Conservation (phyloP, 2,329 filamentous ascomycete species). For the Nothophaeocryptopus gaeumannii region DNA sequence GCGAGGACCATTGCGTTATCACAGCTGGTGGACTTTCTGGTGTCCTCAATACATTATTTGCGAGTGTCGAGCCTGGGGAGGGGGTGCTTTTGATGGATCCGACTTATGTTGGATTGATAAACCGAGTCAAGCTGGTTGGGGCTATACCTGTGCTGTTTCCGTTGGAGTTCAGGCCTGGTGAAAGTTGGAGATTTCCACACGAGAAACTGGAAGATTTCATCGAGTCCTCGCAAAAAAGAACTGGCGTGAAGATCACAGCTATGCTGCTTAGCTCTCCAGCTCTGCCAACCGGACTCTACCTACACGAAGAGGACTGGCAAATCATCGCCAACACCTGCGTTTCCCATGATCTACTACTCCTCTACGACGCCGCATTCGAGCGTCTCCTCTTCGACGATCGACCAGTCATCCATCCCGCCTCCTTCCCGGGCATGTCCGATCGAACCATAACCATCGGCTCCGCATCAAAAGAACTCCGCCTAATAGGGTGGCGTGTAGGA, state of each 20-base stretch:
- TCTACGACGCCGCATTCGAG: constrained; percentile 3
- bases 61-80: constrained; percentile 15
- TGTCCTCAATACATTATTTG: constrained; percentile 9
- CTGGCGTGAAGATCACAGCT: constrained; percentile 4
- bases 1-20: constrained; percentile 8
- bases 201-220: constrained; percentile 6
- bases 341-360: neutral
- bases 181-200: constrained; percentile 8
- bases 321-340: neutral
- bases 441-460: constrained; percentile 5
- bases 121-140: constrained; percentile 16
- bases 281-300: constrained; percentile 6
- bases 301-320: constrained; percentile 6
- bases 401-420: constrained; percentile 9
- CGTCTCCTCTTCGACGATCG: constrained; percentile 4
- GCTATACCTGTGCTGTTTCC: constrained; percentile 5
- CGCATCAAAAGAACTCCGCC: constrained; percentile 9
- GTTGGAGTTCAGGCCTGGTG: constrained; percentile 8
- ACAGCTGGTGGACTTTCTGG: neutral
- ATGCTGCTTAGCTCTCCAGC: constrained; percentile 9
- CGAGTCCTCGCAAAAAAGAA: neutral
- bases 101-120: constrained; percentile 15
- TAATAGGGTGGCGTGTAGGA: constrained; percentile 12
- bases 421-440: constrained; percentile 3
- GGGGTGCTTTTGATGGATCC: constrained; percentile 12